Evolutionary conservation across 371 early-diverging fungal species (phyloP).

Genomic region (Mucor mucedo): DNA sequence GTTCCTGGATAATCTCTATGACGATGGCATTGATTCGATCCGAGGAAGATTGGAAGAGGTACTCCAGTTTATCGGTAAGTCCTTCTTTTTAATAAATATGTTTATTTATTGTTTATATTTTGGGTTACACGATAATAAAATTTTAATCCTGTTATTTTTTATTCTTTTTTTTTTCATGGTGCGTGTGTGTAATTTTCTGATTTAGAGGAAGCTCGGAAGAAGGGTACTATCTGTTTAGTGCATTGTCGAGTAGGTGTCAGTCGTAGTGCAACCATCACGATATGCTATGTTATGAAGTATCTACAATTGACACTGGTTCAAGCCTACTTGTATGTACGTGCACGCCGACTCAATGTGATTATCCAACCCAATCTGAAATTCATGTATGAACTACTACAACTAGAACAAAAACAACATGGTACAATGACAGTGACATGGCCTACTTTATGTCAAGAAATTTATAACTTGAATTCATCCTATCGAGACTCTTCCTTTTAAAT

Average conservation of each 20-base stretch:
- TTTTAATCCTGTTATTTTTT: not conserved
- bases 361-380: slow-evolving; percentile 75
- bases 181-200: not conserved
- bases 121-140: not conserved
- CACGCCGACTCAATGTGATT: slow-evolving; percentile 68
- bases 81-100: not conserved
- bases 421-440: slow-evolving; percentile 42
- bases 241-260: slow-evolving; percentile 75
- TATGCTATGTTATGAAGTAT: slow-evolving; percentile 69
- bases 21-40: slow-evolving; percentile 70
- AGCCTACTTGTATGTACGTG: slow-evolving; percentile 68
- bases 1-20: slow-evolving; percentile 65
- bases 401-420: slow-evolving; percentile 56
- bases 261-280: slow-evolving; percentile 69
- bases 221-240: slow-evolving; percentile 48
- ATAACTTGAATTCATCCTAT: slow-evolving; percentile 44
- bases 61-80: slow-evolving; percentile 63
- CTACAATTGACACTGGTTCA: slow-evolving; percentile 55
- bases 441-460: slow-evolving; percentile 41
- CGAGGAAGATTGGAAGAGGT: slow-evolving; percentile 54
- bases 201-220: slow-evolving; percentile 37
- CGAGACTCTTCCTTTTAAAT: slow-evolving; percentile 17
- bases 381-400: slow-evolving; percentile 69
- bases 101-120: no score
- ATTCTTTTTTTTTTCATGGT: not conserved